Percentiles rank a stretch among this genome's conserved stretches.
phyloP scores from a whole-genome alignment of 1,139 yeast genomes.

The Suhomyces choctaworum region DNA sequence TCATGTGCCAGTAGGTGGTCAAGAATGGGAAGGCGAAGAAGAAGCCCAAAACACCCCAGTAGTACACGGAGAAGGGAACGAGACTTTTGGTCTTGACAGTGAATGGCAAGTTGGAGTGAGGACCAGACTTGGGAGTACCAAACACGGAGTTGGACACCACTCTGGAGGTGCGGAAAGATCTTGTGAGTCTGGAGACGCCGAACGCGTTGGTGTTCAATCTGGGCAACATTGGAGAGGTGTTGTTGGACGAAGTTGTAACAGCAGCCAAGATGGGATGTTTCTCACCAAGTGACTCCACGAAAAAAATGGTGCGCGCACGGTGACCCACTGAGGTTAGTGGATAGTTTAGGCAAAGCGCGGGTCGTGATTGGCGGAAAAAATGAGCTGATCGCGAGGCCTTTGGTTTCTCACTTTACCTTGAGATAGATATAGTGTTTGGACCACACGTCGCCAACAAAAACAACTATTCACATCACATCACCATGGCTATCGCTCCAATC shows the following conservation, averaged over 20 bases:
- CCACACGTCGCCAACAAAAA: no score
- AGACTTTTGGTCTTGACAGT: conserved; percentile 82
- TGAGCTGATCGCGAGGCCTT: conserved; percentile 21
- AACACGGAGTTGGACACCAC: conserved; percentile 33
- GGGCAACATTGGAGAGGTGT: conserved; percentile 13
- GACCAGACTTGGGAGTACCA: conserved; percentile 69
- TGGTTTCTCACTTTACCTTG: background rate
- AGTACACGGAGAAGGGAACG: conserved; percentile 78
- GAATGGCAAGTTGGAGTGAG: conserved; percentile 91
- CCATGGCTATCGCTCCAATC: conserved; percentile 88
- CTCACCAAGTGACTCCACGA: no score
- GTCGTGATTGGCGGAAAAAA: conserved; percentile 18
- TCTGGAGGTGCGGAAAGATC: conserved; percentile 43
- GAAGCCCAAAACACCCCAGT: conserved; percentile 73
- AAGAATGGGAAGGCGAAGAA: conserved; percentile 66
- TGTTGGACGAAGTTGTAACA: background rate
- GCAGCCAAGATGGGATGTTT: no score
- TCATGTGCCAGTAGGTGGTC: conserved; percentile 66
- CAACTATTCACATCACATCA: no score
- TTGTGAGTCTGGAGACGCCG: conserved; percentile 18
- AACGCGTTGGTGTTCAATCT: conserved; percentile 14
- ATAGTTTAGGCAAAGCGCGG: conserved; percentile 5
- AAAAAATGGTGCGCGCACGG: conserved; percentile 7
- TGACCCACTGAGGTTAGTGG: background rate
- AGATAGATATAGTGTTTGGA: background rate